Evolutionary conservation across 2,329 filamentous ascomycete genomes (phyloP), one percentile per base, ranked within the genome.

Genomic region (Penicillium brevicompactum): DNA sequence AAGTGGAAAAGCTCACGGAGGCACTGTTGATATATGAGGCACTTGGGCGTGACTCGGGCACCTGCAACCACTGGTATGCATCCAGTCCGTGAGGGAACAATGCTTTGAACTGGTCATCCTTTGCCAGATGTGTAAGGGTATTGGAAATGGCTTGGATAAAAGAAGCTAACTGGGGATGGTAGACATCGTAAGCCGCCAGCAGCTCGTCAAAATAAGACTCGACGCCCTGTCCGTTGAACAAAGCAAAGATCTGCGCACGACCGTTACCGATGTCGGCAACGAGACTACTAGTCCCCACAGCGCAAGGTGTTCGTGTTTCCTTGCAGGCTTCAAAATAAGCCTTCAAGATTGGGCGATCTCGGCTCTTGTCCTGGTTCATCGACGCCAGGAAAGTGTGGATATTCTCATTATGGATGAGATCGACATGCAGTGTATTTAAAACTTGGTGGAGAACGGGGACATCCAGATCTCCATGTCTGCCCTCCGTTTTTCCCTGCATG

Each of bases 301-400:
- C 6, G 5, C 42, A 24, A 3, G 42, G 5, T n/a, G 42, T 30
- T 18, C 42, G 30, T 11, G 42, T 45, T 31, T 7, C 13, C 14
- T 27, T 45, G 42, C 42, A 45, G 30, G 42, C 42, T 45, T 45
- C 13, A n/a, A 45, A 45, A 45, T 45, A 45, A 31, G 42, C 42
- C 24, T 31, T 7, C 24, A 45, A 27, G 42, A 45, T 45, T 7
- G 14, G 24, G 30, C 24, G 24, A 31, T 45, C 21, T 7, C 42
- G 42, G 42, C 22, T 45, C 22, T 30, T 30, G 42, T 45, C 42
- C 24, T 45, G 42, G 22, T n/a, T 45, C 24, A 45, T 45, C 14
- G 7, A 14, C 24, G 42, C 16, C 22, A 45, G 42, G 24, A 45
- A 13, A 2, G 42, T 31, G 42, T 45, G 42, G 42, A 45, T 45